Base-by-base conservation (phyloP, 352 stramenopile genomes). In the Globisporangium abappressorium region DNA sequence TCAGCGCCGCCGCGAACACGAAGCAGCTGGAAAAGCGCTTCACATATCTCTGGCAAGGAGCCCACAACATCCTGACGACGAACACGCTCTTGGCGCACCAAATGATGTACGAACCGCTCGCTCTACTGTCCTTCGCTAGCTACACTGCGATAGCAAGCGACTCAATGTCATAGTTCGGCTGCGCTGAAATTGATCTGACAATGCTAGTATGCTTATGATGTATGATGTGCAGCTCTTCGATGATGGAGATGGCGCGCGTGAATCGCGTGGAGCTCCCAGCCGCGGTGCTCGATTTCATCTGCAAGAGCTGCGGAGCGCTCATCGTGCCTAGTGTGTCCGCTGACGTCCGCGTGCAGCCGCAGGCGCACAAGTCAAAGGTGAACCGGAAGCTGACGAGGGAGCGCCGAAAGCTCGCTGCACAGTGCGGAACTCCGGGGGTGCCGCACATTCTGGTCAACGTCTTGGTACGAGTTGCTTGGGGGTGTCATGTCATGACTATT, bases 11-110 rank as follows among this genome's bases (percentile, higher is more conserved):
- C 0, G 66, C 72, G 51, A 83, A 76, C 74, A 68, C 81, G 6
- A 80, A 81, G 38, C 82, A 89, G 67, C 72, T 92, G 1, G 80
- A 92, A 67, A 85, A 89, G 64, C 82, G 81, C 43, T 79, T 92
- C 62, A 74, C 74, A 26, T 93, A 88, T 68, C 75, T 93, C 47
- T 93, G 85, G 85, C 75, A 64, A 49, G 62, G 80, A 2, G 81
- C 83, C n/a, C 83, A 91, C 57, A 61, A 66, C 11, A 59, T 89
- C 38, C 43, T 91, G n/a, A 53, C 70, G 0, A 77, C 71, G 0
- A 87, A 70, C 24, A 64, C 72, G 8, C 38, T 63, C 43, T 55
- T 88, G 53, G 81, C 85, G 63, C 81, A 90, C 64, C 69, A 84
- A 51, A 79, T 90, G 66, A 79, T 77, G 82, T 91, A 62, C 60